Base-by-base conservation (phyloP, 2,329 filamentous ascomycete genomes). In the Paracamarosporium sp. region DNA sequence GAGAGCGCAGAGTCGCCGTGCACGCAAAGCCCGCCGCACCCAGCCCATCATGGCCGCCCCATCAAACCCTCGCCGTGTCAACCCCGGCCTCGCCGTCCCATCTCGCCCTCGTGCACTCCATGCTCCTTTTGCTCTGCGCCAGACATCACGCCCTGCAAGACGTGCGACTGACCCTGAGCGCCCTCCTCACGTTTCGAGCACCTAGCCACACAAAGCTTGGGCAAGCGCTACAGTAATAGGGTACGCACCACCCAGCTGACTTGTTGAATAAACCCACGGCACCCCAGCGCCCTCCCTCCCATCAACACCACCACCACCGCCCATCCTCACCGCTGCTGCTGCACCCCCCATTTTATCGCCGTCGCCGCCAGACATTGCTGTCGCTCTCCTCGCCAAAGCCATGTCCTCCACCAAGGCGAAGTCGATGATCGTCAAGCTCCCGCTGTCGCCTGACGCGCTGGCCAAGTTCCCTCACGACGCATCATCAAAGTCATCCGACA, bases 371-470 rank as follows among this genome's bases (percentile, higher is more conserved):
- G 28, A 65, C 63, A 57, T 56, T 66, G 62, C 56, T 60, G 68
- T 61, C 66, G 53, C 62, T 50, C 55, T 40, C 63, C 44, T 57
- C 61, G 54, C 54, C 60, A 62, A 64, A 51, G 74, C 69, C 66
- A 75, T 76, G 72, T 62, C 68, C 15, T 65, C 73, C 55, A 52
- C 71, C 59, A 76, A 73, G 64, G 55, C 63, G 50, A 76, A 72
- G 71, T 67, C 71, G 9, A 67, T 69, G 60, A 65, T 70, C 52
- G 66, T 73, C 67, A 64, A 67, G 53, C 72, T 77, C 59, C 66
- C 63, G 60, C 71, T 77, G 41, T 64, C 75, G 41, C 66, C 71
- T 48, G 61, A 64, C 38, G 54, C 54, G 9, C 73, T 77, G 46
- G 54, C 63, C 35, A 66, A 66, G 20, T 76, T 75, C 54, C 69